Conservation (phyloP, 208 protist genomes). For the Phytomonas francai region DNA sequence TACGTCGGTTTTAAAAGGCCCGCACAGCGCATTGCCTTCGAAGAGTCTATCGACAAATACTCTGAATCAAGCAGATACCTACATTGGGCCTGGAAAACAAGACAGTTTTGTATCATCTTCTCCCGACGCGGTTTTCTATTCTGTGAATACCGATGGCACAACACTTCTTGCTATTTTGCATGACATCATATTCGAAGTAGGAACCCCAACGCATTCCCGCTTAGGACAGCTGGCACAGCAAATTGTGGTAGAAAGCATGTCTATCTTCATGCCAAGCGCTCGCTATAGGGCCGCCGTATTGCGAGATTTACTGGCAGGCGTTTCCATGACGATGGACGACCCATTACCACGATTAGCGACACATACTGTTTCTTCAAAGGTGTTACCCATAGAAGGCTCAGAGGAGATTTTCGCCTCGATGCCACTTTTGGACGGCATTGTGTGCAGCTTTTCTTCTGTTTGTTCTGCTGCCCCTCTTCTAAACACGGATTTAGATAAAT, state of each 20-base stretch:
- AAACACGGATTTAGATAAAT: background rate
- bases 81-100: background rate
- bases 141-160: constrained; percentile 7
- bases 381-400: background rate
- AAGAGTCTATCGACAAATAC: background rate
- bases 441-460: background rate
- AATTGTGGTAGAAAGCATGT: constrained; percentile 59
- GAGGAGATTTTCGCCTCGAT: background rate
- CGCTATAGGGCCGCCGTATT: constrained; percentile 46
- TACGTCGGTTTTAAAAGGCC: background rate
- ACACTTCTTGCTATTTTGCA: constrained; percentile 55
- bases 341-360: background rate
- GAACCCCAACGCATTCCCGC: constrained; percentile 32
- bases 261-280: constrained; percentile 68
- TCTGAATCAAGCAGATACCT: background rate
- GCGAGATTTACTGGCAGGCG: constrained; percentile 38
- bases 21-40: background rate
- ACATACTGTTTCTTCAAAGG: background rate
- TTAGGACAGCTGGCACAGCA: constrained; percentile 38
- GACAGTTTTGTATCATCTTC: background rate
- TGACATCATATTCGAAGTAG: constrained; percentile 71
- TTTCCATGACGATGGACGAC: background rate
- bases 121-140: constrained; percentile 1
- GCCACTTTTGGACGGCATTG: background rate
- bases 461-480: background rate